phyloP scores from a whole-genome alignment of 2,329 filamentous ascomycete genomes.

The Fusarium heterosporum region DNA sequence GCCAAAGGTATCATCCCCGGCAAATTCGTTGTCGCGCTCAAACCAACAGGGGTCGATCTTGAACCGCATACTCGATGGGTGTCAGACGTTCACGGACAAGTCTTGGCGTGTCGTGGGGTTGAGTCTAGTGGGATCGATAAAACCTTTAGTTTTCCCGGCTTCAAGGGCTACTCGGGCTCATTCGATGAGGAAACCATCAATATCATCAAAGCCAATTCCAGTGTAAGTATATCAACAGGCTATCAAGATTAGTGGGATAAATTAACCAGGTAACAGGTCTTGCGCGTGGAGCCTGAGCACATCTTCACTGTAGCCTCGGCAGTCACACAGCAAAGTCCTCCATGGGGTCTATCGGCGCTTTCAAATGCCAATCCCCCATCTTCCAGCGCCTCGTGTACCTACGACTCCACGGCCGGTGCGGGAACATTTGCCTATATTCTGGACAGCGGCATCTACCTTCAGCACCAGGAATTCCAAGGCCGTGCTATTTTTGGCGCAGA shows the following conservation, averaged over 20 bases:
- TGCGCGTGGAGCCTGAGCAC: background rate
- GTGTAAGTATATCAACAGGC: background rate
- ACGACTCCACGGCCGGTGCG: conserved; percentile 15
- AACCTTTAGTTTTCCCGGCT: conserved; percentile 7
- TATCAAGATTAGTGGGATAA: rapidly evolving
- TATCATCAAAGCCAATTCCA: conserved; percentile 10
- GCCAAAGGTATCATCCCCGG: background rate
- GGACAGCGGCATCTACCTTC: conserved; percentile 5
- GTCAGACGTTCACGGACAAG: background rate
- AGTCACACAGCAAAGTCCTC: conserved; percentile 7
- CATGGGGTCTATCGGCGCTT: conserved; percentile 7
- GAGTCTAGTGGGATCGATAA: background rate
- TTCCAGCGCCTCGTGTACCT: conserved; percentile 1
- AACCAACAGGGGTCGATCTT: background rate
- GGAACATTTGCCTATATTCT: conserved; percentile 19
- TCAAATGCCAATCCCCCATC: conserved; percentile 17
- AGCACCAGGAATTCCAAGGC: conserved; percentile 19
- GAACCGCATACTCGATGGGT: conserved; percentile 2
- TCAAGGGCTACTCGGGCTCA: background rate
- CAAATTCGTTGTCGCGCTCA: conserved; percentile 11
- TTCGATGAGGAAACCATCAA: conserved; percentile 9
- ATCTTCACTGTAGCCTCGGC: background rate
- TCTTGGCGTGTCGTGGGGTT: background rate
- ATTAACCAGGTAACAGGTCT: background rate
- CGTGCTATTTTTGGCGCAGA: conserved; percentile 7